Percentiles rank a stretch among this genome's conserved stretches.
phyloP scores from a whole-genome alignment of 2,329 filamentous ascomycete genomes.

The Aureobasidium leucospermi region DNA sequence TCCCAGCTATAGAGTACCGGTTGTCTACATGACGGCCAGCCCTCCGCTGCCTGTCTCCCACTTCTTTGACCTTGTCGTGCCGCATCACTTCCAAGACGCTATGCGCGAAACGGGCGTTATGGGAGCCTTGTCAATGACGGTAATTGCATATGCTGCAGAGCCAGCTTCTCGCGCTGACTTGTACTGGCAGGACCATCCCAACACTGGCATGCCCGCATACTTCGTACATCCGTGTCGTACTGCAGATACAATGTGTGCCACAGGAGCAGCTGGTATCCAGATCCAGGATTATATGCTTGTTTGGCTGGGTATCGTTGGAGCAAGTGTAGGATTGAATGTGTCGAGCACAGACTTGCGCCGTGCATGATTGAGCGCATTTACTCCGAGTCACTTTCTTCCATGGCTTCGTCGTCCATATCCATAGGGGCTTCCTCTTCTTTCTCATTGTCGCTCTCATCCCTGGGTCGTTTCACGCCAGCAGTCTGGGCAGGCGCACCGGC shows the following conservation, averaged over 20 bases:
- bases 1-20: slow-evolving; percentile 37
- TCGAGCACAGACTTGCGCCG: slow-evolving; percentile 35
- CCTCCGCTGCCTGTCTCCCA: slow-evolving; percentile 15
- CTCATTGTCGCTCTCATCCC: slow-evolving; percentile 31
- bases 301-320: slow-evolving; percentile 84
- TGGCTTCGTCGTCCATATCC: slow-evolving; percentile 26
- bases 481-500: background rate
- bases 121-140: slow-evolving; percentile 32
- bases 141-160: slow-evolving; percentile 15
- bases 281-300: slow-evolving; percentile 67
- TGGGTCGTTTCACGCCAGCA: slow-evolving; percentile 55
- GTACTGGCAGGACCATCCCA: slow-evolving; percentile 67
- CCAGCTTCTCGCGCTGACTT: background rate
- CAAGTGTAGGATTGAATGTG: slow-evolving; percentile 69
- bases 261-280: slow-evolving; percentile 27
- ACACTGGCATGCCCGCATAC: slow-evolving; percentile 69
- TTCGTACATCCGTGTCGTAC: slow-evolving; percentile 92
- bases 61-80: slow-evolving; percentile 32
- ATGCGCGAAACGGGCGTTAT: slow-evolving; percentile 22
- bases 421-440: slow-evolving; percentile 26
- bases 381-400: slow-evolving; percentile 53
- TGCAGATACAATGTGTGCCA: slow-evolving; percentile 65
- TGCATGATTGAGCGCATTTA: slow-evolving; percentile 12
- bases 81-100: slow-evolving; percentile 26
- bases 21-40: slow-evolving; percentile 34